Conservation (phyloP, 2,329 filamentous ascomycete genomes). For the Aspergillus sp. region DNA sequence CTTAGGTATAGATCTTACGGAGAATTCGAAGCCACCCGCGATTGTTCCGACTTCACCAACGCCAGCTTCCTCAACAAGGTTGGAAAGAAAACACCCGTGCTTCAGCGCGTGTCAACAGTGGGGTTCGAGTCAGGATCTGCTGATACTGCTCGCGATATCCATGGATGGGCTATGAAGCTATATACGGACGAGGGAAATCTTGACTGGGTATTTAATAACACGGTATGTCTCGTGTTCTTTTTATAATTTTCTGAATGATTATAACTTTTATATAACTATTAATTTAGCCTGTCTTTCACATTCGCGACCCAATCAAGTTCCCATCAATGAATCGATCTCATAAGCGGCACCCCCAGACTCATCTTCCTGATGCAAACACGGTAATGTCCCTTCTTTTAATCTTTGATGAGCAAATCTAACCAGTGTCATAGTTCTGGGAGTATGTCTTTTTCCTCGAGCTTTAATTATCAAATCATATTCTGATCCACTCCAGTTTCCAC, state of each 20-base stretch:
- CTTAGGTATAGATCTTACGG: slow-evolving; percentile 51
- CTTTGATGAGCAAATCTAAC: no score
- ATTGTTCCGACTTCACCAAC: slow-evolving; percentile 57
- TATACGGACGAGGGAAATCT: slow-evolving; percentile 53
- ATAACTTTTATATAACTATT: no score
- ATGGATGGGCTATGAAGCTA: slow-evolving; percentile 53
- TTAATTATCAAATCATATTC: background rate
- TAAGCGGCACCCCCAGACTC: background rate
- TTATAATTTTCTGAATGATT: no score
- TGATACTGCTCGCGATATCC: slow-evolving; percentile 51
- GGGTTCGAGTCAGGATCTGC: slow-evolving; percentile 19
- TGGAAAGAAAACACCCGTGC: slow-evolving; percentile 55
- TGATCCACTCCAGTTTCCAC: background rate
- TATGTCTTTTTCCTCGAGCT: background rate
- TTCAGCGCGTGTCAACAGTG: slow-evolving; percentile 40
- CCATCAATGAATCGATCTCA: slow-evolving; percentile 43
- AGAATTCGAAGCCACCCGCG: slow-evolving; percentile 61
- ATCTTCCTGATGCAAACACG: background rate
- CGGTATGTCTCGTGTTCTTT: slow-evolving; percentile 5
- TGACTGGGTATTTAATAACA: slow-evolving; percentile 26
- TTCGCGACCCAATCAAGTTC: slow-evolving; percentile 68
- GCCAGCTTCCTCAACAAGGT: slow-evolving; percentile 55
- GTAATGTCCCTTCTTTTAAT: background rate
- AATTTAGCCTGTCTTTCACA: slow-evolving; percentile 65
- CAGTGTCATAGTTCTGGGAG: background rate